These are phyloP conservation scores for Nitzschia putrida DNA, from an alignment of 108 stramenopile genomes.

Conservation along the genomic window DNA sequence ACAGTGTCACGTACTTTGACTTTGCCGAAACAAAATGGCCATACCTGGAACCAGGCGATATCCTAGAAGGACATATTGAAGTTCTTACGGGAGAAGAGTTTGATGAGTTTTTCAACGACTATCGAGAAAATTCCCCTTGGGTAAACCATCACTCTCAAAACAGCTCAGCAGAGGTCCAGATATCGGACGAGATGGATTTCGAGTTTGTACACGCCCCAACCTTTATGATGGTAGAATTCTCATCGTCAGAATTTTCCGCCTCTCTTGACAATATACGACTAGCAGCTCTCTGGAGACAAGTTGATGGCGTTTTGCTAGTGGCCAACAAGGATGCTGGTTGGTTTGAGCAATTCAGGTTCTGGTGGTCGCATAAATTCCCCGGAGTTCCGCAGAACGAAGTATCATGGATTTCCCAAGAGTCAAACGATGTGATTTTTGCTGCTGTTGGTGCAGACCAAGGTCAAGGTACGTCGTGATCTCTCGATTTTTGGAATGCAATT, in stretches of 20 bases:
- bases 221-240: constrained; percentile 7
- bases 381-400: constrained; percentile 4
- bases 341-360: constrained; percentile 8
- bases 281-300: neutral
- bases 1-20: constrained; percentile 22
- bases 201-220: constrained; percentile 3
- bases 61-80: constrained; percentile 5
- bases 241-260: constrained; percentile 4
- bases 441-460: constrained; percentile 13
- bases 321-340: constrained; percentile 1
- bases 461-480: constrained; percentile 1
- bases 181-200: neutral
- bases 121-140: neutral
- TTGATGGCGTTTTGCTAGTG: constrained; percentile 13
- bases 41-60: neutral
- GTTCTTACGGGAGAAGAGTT: neutral
- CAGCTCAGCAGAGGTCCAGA: neutral
- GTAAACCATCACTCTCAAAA: neutral
- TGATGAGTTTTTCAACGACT: constrained; percentile 10
- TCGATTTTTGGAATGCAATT: neutral
- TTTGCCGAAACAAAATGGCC: constrained; percentile 12
- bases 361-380: constrained; percentile 18
- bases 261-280: constrained; percentile 9
- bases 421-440: neutral
- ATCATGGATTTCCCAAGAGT: neutral